A percentile compares a stretch with the other conserved stretches of the same genome.
Conservation (phyloP, 768 basidiomycete genomes). For the Mycena metata region DNA sequence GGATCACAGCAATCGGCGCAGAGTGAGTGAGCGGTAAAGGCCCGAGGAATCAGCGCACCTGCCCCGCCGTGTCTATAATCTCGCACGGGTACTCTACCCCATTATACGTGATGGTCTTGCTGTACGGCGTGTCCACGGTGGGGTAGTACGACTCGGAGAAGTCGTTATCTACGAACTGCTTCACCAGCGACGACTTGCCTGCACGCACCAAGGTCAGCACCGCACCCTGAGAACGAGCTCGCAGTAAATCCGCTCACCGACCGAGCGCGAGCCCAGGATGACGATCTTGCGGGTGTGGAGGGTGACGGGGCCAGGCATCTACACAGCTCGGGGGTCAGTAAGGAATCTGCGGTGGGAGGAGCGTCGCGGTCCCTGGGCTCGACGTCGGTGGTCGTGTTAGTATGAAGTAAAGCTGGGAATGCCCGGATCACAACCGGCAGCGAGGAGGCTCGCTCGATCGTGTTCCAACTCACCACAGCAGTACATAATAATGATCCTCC, state of each 20-base stretch:
- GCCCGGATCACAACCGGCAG: too few species aligned
- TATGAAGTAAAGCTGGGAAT: too few species aligned
- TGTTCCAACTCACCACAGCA: too few species aligned
- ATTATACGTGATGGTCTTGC: slow-evolving; percentile 88
- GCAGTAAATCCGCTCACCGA: slow-evolving; percentile 70
- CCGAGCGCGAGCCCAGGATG: slow-evolving; percentile 87
- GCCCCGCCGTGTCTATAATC: slow-evolving; percentile 98
- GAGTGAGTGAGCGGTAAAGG: slow-evolving; percentile 20
- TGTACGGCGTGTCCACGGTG: slow-evolving; percentile 91
- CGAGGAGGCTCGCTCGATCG: too few species aligned
- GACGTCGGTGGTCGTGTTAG: too few species aligned
- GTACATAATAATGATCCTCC: too few species aligned
- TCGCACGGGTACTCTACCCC: slow-evolving; percentile 95
- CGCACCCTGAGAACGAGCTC: neutral
- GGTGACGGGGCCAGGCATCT: slow-evolving; percentile 25
- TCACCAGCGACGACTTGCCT: slow-evolving; percentile 53
- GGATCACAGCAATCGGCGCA: too few species aligned
- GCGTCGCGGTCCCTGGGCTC: neutral
- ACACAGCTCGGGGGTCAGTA: neutral
- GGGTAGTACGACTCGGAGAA: slow-evolving; percentile 96
- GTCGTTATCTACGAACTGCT: slow-evolving; percentile 93
- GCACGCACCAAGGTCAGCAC: neutral
- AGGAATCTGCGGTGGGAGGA: neutral
- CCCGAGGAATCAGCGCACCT: too few species aligned
- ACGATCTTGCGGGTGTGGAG: slow-evolving; percentile 76